A percentile compares a stretch with the other conserved stretches of the same genome.
Evolutionary conservation across 495 filamentous ascomycete genomes (phyloP).

Genomic region (Alectoria sarmentosa): DNA sequence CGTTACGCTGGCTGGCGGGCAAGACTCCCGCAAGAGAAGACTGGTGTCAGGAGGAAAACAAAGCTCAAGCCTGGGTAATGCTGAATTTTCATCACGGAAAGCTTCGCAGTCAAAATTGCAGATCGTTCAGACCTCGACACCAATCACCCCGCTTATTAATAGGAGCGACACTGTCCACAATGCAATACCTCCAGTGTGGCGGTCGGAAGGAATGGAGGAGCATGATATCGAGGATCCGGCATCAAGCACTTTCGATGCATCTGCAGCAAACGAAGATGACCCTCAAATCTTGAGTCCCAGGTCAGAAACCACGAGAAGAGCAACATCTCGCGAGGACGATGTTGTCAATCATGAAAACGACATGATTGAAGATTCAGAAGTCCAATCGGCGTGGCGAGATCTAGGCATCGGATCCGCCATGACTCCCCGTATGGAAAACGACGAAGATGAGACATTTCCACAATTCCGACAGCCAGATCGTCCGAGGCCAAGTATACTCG

Average conservation of each 20-base stretch:
- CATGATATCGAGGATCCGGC: slow-evolving; percentile 31
- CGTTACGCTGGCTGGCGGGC: slow-evolving; percentile 27
- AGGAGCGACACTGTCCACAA: slow-evolving; percentile 5
- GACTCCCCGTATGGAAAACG: slow-evolving; percentile 17
- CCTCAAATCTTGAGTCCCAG: slow-evolving; percentile 23
- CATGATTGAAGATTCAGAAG: slow-evolving; percentile 16
- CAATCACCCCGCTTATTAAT: slow-evolving; percentile 18
- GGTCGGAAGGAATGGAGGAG: slow-evolving; percentile 17
- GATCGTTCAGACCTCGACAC: slow-evolving; percentile 28
- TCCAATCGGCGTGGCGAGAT: slow-evolving; percentile 11
- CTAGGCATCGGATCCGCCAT: slow-evolving; percentile 10
- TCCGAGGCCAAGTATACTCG: slow-evolving; percentile 40
- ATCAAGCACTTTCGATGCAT: slow-evolving; percentile 17
- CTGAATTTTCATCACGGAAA: slow-evolving; percentile 8
- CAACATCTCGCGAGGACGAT: neutral
- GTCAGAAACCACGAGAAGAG: slow-evolving; percentile 19
- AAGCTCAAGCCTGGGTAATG: neutral
- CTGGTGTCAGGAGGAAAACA: slow-evolving; percentile 10
- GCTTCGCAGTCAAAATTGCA: slow-evolving; percentile 19
- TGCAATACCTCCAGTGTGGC: slow-evolving; percentile 26
- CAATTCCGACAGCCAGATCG: slow-evolving; percentile 17
- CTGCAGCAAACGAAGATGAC: slow-evolving; percentile 6
- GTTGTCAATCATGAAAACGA: slow-evolving; percentile 1
- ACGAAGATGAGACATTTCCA: slow-evolving; percentile 12
- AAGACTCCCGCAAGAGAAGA: slow-evolving; percentile 22